Percentiles rank a stretch among this genome's conserved stretches.
phyloP scores from a whole-genome alignment of 2,329 filamentous ascomycete genomes.

The Nothophoma quercina region DNA sequence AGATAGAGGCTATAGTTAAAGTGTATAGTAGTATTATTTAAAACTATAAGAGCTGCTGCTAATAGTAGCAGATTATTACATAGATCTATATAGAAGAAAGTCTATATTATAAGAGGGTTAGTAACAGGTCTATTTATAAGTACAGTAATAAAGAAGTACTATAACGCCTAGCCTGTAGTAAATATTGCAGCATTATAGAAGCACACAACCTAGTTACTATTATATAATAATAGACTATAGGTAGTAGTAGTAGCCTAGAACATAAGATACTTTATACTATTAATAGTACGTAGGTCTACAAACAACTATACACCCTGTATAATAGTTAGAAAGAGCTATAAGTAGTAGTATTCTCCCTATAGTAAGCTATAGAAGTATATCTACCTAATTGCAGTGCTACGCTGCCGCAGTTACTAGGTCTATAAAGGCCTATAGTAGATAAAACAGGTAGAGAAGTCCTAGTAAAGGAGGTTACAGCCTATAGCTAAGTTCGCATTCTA shows the following conservation, averaged over 20 bases:
- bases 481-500: neutral
- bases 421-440: neutral
- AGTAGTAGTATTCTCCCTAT: neutral
- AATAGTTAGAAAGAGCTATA: too few relatives aligned
- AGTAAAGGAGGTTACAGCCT: neutral
- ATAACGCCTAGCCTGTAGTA: neutral
- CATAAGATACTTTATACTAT: too few relatives aligned
- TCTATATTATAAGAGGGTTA: neutral
- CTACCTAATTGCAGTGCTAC: neutral
- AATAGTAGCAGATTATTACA: too few relatives aligned
- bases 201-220: neutral
- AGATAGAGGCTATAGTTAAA: too few relatives aligned
- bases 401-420: neutral
- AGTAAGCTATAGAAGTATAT: neutral
- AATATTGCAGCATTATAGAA: neutral
- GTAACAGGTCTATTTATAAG: neutral
- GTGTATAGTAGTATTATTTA: too few relatives aligned
- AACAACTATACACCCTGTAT: too few relatives aligned
- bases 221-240: neutral
- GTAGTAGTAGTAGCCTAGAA: neutral
- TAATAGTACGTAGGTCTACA: too few relatives aligned
- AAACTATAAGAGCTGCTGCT: too few relatives aligned
- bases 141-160: neutral
- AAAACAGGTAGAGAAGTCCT: neutral
- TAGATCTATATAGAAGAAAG: too few relatives aligned